Evolutionary conservation across 495 filamentous ascomycete species (phyloP).

Genomic region (Tuber melanosporum): DNA sequence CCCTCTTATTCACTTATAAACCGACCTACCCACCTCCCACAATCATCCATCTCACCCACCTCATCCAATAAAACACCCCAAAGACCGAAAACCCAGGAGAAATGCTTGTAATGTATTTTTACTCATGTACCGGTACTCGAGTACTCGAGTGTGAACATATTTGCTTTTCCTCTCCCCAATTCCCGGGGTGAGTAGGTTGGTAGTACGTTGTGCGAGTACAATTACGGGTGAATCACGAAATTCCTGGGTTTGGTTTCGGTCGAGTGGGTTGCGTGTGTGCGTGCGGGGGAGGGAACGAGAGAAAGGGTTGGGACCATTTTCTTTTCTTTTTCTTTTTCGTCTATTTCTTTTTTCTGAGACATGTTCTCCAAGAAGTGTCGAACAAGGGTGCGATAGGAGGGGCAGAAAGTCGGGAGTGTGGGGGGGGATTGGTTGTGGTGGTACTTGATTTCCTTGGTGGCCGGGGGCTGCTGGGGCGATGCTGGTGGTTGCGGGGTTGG

Average conservation of each 20-base stretch:
- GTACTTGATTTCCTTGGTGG: neutral
- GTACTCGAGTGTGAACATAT: neutral
- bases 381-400: neutral
- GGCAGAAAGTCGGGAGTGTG: neutral
- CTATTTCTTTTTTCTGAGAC: constrained; percentile 6
- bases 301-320: constrained; percentile 6
- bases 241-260: neutral
- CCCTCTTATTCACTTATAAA: neutral
- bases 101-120: neutral
- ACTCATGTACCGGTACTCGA: neutral
- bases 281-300: neutral
- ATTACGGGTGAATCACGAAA: constrained; percentile 1
- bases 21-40: neutral
- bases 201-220: neutral
- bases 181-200: neutral
- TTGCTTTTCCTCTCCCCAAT: neutral
- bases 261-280: constrained; percentile 16
- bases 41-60: neutral
- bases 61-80: neutral
- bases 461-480: neutral
- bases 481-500: neutral
- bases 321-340: constrained; percentile 6
- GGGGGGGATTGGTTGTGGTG: neutral
- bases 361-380: neutral
- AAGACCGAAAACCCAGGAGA: neutral